Conservation (phyloP, 148 eudicot genomes). For the Vaccinium darrowii region DNA sequence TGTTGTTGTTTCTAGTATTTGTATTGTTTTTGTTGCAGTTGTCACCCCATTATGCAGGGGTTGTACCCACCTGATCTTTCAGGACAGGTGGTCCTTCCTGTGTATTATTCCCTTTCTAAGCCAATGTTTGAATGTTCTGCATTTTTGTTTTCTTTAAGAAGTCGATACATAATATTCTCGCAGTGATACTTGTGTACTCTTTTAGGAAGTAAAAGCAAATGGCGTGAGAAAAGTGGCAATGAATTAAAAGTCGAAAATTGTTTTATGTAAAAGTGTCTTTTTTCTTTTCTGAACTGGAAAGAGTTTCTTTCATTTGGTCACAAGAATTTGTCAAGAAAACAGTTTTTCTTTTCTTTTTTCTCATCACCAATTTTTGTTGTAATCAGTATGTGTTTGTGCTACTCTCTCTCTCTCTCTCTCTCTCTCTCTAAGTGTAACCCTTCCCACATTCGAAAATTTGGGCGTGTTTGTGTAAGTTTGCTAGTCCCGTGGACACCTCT, state of each 20-base stretch:
- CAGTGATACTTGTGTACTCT: neutral
- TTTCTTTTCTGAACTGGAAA: too few species aligned
- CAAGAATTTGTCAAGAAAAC: constrained; percentile 23
- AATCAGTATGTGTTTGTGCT: neutral
- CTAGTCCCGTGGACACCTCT: neutral
- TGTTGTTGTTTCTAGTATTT: constrained; percentile 42
- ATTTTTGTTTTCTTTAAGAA: neutral
- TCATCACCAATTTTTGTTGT: neutral
- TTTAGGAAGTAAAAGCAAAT: neutral
- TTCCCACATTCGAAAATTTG: neutral
- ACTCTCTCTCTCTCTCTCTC: neutral
- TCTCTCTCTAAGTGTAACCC: neutral
- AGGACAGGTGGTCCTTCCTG: neutral
- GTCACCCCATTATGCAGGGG: constrained; percentile 44
- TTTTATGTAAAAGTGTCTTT: neutral
- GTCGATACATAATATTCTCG: neutral
- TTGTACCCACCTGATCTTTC: constrained; percentile 65
- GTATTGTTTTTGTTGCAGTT: constrained; percentile 35
- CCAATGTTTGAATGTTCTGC: neutral
- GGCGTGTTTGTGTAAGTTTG: neutral
- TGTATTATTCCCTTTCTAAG: constrained; percentile 8
- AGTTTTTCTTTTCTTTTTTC: constrained; percentile 16
- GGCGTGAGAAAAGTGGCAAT: constrained; percentile 11
- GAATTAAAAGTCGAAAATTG: neutral
- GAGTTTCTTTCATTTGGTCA: constrained; percentile 17